Base-by-base conservation (phyloP, 768 basidiomycete genomes). In the Sistotremastrum suecicum region DNA sequence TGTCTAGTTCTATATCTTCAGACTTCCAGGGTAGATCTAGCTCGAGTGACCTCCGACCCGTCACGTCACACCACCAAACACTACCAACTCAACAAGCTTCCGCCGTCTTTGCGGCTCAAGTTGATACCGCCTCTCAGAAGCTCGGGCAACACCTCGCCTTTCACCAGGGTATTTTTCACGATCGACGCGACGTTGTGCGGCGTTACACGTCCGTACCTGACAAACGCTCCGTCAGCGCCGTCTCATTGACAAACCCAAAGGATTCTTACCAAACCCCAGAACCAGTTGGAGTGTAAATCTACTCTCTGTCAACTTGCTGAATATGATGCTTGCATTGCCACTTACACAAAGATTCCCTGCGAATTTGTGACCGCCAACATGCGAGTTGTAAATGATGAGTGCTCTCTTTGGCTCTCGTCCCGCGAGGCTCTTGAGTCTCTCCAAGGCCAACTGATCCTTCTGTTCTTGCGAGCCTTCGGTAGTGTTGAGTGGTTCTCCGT, bases 301-400 rank as follows among this genome's bases (percentile, higher is more conserved):
- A 54, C 7, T 3, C 11, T 30, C 9, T 5, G 34, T 41, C 37
- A 34, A 31, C 7, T 35, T 37, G 38, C 20, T 9, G 34, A 31
- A 11, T 11, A 34, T 20, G 28, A 5, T 28, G 33, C 20, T 20
- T 20, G 1, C 20, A 39, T 32, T 39, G 31, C 37, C 11, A 76
- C 88, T 54, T 59, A 90, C 90, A 49, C 89, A 79, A 53, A 85
- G 80, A 55, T 92, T 91, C 37, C 91, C 91, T 35, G 88, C 83
- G 58, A 82, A 97, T 54, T 82, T 82, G 67, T 97, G 94, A 2
- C 92, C 91, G 20, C 94, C 92, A 38, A 91, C 70, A 66, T 99
- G 94, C 30, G 88, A 92, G 45, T 79, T 83, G 56, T 74, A 78
- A 56, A 97, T 65, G 48, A 99, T 81, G 40, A 95, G 80, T 3